Base-by-base conservation (phyloP, 805 yeast genomes). In the Yarrowia sp. region DNA sequence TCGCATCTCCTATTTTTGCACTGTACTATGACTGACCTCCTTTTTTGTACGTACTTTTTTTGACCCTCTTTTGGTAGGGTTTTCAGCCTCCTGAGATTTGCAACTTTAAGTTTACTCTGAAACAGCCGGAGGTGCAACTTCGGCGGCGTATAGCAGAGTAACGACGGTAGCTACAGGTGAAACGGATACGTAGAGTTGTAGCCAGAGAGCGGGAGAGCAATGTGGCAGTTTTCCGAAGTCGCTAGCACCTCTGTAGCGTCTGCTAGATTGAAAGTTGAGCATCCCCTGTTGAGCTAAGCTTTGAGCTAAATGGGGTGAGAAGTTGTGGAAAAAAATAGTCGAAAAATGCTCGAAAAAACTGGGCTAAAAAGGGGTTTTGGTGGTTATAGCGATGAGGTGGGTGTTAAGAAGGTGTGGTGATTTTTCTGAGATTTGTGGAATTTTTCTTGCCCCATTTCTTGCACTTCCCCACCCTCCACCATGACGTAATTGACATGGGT, bases 11-110 rank as follows among this genome's bases (percentile, higher is more conserved):
- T 22, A 22, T 22, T 22, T 22, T 22, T 22, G 28, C 28, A 22
- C 28, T 22, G 28, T 22, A 22, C 28, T 22, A 22, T 22, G 28
- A 22, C 28, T 5, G n/a, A 22, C 28, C 28, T 22, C 28, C 28
- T n/a, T 14, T n/a, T 45, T 44, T 43, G 48, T 15, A 15, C 32
- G n/a, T n/a, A 15, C n/a, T 11, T 15, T 33, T 32, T 6, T 17
- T 13, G 11, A 38, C 17, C 53, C 53, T 47, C 15, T 47, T 47
- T 32, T 47, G 53, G 53, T 14, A 10, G 28, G 18, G 22, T 15
- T 47, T 47, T 47, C 53, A 47, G 53, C 53, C 53, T 47, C 53
- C 53, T 47, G 53, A 33, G 53, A 47, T 47, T 15, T 32, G 39
- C 28, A 8, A 22, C 32, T 45, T 45, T 32, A 33, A 13, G 39